Conservation (phyloP, 1,284 basidiomycete genomes). For the Puccinia horiana region DNA sequence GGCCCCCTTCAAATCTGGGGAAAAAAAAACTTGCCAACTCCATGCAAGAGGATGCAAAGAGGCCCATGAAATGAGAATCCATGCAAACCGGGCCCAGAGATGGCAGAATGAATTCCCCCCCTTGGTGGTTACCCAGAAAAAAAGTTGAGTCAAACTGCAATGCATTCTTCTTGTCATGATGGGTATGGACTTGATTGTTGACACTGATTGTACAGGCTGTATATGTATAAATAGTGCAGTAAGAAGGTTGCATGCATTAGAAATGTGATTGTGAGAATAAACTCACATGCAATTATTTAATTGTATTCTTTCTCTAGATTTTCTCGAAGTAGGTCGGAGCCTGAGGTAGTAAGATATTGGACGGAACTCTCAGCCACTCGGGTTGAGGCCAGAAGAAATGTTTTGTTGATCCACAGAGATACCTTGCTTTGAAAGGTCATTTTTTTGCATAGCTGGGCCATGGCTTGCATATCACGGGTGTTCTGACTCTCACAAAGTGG, state of each 20-base stretch:
- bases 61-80: background rate
- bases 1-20: background rate
- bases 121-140: background rate
- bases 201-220: constrained; percentile 1
- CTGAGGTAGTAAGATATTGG: background rate
- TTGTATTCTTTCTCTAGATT: background rate
- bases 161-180: background rate
- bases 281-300: background rate
- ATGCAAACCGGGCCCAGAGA: background rate
- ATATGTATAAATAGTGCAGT: background rate
- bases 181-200: background rate
- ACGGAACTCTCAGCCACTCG: no score
- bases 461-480: background rate
- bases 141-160: background rate
- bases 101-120: background rate
- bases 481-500: background rate
- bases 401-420: background rate
- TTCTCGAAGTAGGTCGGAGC: no score
- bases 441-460: background rate
- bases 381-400: background rate
- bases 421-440: background rate
- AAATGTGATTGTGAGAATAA: background rate
- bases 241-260: background rate
- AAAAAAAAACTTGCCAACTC: background rate
- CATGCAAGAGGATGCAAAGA: background rate